Conservation (phyloP, 176 grass and related monocot genomes). For the Cymbopogon citratus region DNA sequence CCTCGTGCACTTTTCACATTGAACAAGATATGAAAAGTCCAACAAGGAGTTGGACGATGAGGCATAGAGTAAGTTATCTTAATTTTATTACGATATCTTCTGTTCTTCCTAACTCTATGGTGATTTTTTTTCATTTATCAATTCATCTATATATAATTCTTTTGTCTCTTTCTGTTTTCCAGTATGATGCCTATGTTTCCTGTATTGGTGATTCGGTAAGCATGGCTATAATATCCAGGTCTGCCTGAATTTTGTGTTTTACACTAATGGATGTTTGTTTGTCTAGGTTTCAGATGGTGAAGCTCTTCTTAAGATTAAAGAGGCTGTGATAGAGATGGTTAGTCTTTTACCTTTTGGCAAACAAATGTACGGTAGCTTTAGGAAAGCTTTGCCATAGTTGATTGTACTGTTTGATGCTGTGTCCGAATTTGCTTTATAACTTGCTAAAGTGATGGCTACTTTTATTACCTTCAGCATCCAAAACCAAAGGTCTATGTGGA, state of each 20-base stretch:
- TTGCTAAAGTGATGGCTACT: too few relatives aligned
- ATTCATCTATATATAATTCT: not conserved
- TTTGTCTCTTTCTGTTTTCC: not conserved
- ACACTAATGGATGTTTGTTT: not conserved
- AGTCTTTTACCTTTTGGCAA: not conserved
- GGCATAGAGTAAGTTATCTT: not conserved
- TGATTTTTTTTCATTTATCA: not conserved
- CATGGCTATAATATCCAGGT: not conserved
- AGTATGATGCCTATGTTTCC: not conserved
- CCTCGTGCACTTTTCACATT: not conserved
- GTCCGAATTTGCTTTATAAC: not conserved
- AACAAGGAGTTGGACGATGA: not conserved
- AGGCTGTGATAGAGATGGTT: not conserved
- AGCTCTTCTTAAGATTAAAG: not conserved
- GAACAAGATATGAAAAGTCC: not conserved
- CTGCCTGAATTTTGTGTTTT: not conserved
- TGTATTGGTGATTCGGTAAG: not conserved
- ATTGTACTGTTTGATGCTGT: not conserved
- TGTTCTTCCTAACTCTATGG: not conserved
- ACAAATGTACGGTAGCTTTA: not conserved
- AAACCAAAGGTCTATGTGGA: not conserved
- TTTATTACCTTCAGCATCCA: not conserved
- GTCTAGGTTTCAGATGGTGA: not conserved
- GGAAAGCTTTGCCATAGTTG: not conserved
- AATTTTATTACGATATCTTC: not conserved